phyloP scores from a whole-genome alignment of 1,284 basidiomycete species.

The Cryptococcus floricola region DNA sequence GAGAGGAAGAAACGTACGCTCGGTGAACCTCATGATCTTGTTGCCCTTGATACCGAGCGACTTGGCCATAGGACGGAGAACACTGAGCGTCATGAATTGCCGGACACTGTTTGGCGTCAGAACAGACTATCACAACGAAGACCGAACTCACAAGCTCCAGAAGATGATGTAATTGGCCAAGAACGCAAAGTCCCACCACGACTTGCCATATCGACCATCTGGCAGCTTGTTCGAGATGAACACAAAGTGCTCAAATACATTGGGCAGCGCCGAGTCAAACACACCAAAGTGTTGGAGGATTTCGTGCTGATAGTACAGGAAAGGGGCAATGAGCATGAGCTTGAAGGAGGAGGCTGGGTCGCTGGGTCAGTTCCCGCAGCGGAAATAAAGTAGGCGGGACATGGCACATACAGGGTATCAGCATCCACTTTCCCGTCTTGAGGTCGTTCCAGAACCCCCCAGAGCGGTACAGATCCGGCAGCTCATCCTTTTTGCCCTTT shows the following conservation, averaged over 20 bases:
- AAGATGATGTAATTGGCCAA: conserved; percentile 83
- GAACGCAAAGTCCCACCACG: conserved; percentile 75
- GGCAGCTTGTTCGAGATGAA: conserved; percentile 69
- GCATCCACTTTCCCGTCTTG: conserved; percentile 63
- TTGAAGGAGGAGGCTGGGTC: not conserved
- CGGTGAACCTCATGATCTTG: conserved; percentile 79
- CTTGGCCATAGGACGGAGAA: conserved; percentile 68
- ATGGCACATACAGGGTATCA: conserved; percentile 61
- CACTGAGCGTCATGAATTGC: conserved; percentile 67
- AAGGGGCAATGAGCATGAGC: not conserved
- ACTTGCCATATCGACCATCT: conserved; percentile 65
- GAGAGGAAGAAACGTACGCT: conserved; percentile 53
- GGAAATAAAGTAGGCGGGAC: not conserved
- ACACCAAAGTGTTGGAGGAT: too few species aligned
- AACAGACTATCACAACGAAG: not conserved
- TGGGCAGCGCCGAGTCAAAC: conserved; percentile 53
- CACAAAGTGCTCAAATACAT: conserved; percentile 73
- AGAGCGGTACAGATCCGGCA: conserved; percentile 36
- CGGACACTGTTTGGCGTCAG: conserved; percentile 54
- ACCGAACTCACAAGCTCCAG: conserved; percentile 66
- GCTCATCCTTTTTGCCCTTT: conserved; percentile 10
- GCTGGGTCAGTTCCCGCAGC: not conserved
- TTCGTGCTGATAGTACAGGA: not conserved
- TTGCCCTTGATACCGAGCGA: conserved; percentile 61
- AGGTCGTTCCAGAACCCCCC: conserved; percentile 54